phyloP scores from a whole-genome alignment of 768 basidiomycete species.

The Hygrocybe coccinea region DNA sequence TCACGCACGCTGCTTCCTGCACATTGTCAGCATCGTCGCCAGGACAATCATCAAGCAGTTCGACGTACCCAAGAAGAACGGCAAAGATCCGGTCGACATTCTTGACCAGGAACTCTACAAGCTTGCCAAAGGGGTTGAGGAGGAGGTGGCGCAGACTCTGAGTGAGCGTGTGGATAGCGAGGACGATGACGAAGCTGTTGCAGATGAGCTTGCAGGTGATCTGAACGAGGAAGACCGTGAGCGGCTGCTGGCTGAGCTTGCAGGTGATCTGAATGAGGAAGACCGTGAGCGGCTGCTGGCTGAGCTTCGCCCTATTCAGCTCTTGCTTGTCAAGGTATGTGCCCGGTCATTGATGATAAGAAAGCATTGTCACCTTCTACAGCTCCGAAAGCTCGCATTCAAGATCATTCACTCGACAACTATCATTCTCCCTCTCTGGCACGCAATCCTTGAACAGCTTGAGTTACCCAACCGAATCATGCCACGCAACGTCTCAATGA shows the following conservation, averaged over 20 bases:
- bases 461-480: conserved; percentile 15
- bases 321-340: conserved; percentile 13
- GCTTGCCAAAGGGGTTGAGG: background rate
- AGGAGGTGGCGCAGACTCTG: background rate
- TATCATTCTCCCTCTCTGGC: conserved; percentile 29
- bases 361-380: background rate
- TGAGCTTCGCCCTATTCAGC: background rate
- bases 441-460: conserved; percentile 8
- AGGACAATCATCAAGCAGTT: too few relatives aligned
- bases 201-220: background rate
- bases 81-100: background rate
- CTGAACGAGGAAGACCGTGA: too few relatives aligned
- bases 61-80: too few relatives aligned
- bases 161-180: background rate
- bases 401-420: conserved; percentile 28
- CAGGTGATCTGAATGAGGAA: too few relatives aligned
- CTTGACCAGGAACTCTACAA: background rate
- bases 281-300: background rate
- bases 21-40: too few relatives aligned
- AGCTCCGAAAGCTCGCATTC: conserved; percentile 21
- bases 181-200: conserved; percentile 8
- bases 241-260: too few relatives aligned
- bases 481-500: conserved; percentile 30
- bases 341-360: background rate
- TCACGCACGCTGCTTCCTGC: too few relatives aligned